Base-by-base conservation (phyloP, 352 stramenopile species). In the Discostella stelligera region DNA sequence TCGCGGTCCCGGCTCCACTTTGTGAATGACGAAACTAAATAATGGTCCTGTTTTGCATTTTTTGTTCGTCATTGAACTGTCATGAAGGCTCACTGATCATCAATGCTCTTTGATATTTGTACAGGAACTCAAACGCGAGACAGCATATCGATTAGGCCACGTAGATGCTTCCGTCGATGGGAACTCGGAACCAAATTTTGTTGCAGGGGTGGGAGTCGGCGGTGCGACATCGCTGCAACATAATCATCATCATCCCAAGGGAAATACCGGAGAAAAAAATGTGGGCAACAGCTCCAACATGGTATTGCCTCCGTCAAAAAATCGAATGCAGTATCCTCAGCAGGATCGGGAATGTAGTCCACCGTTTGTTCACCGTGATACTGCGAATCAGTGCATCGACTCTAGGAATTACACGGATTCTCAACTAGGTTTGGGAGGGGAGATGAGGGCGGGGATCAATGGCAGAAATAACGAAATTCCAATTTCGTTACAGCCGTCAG, bases 371-470 rank as follows among this genome's bases (percentile, higher is more conserved):
- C 13, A 44, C 13, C 11, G 9, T 41, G 32, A 41, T 41, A 41
- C 32, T 9, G 4, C 37, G 11, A 44, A 44, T 44, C 7, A 44
- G 0, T 44, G 13, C 13, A 14, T 44, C 11, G 37, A 44, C 2
- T 44, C 46, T 0, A 68, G 71, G 32, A 78, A 78, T 66, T 78
- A 78, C 32, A 53, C 52, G 11, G 56, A 74, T 72, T 54, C 71
- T 4, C 71, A 76, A 32, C 49, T 69, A 50, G 68, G 68, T 48
- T 11, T 70, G 58, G 56, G 23, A 41, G 46, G 46, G 13, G 13
- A n/a, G 18, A 44, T 18, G 18, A 27, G 14, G 50, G 48, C 16
- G 14, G 50, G 50, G 18, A n/a, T 3, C 3, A 18, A 30, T 5
- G 2, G 16, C 18, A 18, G 18, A 58, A 11, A 30, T 27, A 11